Percentiles rank a stretch among this genome's conserved stretches.
These are phyloP conservation scores for Pulveroboletus sp. DNA, from an alignment of 1,284 basidiomycete genomes.

Conservation along the genomic window DNA sequence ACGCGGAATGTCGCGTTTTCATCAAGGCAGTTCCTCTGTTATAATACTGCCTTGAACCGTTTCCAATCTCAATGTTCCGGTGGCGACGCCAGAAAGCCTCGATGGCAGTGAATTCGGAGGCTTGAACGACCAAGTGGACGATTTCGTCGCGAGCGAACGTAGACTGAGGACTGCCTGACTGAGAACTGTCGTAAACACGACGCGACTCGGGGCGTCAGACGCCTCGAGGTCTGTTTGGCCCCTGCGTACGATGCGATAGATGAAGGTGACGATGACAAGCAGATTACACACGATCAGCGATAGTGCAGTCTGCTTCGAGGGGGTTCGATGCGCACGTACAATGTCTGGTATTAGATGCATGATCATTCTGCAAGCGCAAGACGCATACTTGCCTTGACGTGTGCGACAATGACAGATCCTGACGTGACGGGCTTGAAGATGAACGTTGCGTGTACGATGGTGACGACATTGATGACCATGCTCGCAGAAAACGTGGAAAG, in stretches of 20 bases:
- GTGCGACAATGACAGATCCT: constrained; percentile 4
- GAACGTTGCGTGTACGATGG: constrained; percentile 9
- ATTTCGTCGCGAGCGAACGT: neutral
- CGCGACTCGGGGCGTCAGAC: neutral
- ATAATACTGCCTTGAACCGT: neutral
- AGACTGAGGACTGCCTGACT: neutral
- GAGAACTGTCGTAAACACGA: neutral
- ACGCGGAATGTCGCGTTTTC: too few relatives aligned
- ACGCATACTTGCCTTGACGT: constrained; percentile 10
- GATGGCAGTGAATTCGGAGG: too few relatives aligned
- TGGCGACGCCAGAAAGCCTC: neutral
- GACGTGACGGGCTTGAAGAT: neutral
- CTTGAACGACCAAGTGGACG: neutral
- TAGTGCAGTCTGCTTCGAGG: neutral
- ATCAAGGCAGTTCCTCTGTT: neutral
- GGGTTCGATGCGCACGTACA: neutral
- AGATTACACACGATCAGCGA: neutral
- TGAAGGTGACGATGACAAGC: neutral
- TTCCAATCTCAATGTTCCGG: neutral
- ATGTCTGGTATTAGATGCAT: neutral
- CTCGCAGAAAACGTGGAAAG: constrained; percentile 16
- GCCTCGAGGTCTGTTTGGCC: neutral
- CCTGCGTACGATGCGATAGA: neutral
- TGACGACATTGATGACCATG: constrained; percentile 16
- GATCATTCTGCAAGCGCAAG: neutral